Evolutionary conservation across 805 yeast genomes (phyloP), one percentile per base, ranked within the genome.

Genomic region (Wickerhamiella kurtzmanii): DNA sequence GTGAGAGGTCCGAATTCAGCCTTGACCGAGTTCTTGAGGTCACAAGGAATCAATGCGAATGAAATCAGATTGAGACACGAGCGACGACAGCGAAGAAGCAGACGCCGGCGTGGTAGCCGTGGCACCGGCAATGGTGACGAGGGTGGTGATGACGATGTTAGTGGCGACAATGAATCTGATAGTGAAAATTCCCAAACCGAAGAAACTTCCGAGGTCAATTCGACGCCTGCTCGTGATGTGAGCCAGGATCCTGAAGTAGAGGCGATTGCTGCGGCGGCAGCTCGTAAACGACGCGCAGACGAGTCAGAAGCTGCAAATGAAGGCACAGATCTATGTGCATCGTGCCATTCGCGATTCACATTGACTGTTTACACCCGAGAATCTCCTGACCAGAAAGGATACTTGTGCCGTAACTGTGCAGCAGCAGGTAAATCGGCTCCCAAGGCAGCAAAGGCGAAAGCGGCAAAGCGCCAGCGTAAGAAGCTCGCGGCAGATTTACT

Each of bases 21-120:
- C 0, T 68, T 88, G 54, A 88, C 96, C 0, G 92, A 83, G 63
- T 88, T 88, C 58, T 70, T 88, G 50, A 70, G 87, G 44, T 85
- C 82, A 48, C 94, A 87, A 63, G 96, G 96, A 35, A 88, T 88
- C 64, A 82, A 70, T 58, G 86, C 95, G 1, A 86, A 79, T 48
- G 78, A 76, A 38, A 86, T 86, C 60, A 71, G 87, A 58, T 66
- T 66, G 44, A 47, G 62, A 9, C 55, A 56, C 45, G 48, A 50
- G 35, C 40, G 51, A 6, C 47, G 63, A 17, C 50, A 48, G 36
- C 50, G 43, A 8, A 45, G 36, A 40, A 51, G 48, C 22, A 40
- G 51, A 43, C 37, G 39, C 38, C 37, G 44, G 17, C 22, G 41
- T 8, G 17, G 8, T 36, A n/a, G n/a, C n/a, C 11, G 9, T 25